phyloP scores from a whole-genome alignment of 1,139 yeast genomes.

The Geotrichum fermentans region DNA sequence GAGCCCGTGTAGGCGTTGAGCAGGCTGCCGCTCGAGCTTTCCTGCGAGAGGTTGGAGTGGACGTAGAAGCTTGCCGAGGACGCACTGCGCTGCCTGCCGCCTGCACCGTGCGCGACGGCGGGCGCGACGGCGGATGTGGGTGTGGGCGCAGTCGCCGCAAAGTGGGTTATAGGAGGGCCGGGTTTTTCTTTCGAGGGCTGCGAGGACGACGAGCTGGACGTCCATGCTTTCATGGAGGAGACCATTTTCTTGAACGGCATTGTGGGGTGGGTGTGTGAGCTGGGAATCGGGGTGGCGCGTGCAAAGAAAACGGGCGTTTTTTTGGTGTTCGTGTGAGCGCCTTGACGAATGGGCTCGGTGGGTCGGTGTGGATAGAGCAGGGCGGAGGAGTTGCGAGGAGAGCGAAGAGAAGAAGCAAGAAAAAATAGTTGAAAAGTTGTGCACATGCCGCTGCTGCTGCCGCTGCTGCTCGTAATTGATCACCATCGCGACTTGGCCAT shows the following conservation, averaged over 20 bases:
- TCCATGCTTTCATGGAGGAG: slow-evolving; percentile 4
- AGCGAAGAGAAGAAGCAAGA: no score
- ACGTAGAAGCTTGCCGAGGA: slow-evolving; percentile 1
- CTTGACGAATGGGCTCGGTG: no score
- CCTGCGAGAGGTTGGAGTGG: neutral
- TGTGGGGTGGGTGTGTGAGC: neutral
- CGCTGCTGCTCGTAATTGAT: no score
- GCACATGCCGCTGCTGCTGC: no score
- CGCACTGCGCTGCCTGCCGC: slow-evolving; percentile 1
- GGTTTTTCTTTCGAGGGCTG: neutral
- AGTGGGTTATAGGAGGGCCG: no score
- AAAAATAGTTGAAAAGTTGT: no score
- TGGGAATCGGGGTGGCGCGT: neutral
- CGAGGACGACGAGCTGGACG: neutral
- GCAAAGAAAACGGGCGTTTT: neutral
- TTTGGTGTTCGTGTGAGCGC: no score
- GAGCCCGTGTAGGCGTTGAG: slow-evolving; percentile 5
- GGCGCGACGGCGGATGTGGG: neutral
- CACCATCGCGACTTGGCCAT: no score
- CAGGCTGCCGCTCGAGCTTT: slow-evolving; percentile 1
- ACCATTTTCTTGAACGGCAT: slow-evolving; percentile 1
- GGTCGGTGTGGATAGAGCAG: no score
- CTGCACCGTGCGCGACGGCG: neutral
- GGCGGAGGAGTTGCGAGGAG: no score
- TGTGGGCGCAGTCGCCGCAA: neutral